These are phyloP conservation scores for Sporothrix globosa DNA, from an alignment of 2,329 filamentous ascomycete genomes.

Conservation along the genomic window DNA sequence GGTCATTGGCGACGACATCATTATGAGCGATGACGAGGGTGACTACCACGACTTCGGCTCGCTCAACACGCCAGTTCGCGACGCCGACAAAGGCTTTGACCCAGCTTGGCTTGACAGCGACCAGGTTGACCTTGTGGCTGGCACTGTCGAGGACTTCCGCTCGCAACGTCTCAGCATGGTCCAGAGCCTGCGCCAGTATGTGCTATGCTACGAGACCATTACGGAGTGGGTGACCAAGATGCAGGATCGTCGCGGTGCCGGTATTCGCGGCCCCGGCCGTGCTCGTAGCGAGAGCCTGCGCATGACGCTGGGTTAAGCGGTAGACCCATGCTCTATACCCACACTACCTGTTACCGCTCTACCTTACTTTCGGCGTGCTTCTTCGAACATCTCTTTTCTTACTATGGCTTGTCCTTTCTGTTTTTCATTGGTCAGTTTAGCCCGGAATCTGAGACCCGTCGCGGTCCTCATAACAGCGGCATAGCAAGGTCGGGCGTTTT, in stretches of 20 bases:
- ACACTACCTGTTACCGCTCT: no score
- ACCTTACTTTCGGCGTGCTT: not conserved
- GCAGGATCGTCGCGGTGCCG: constrained; percentile 44
- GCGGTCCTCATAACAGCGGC: not conserved
- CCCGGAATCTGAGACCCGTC: not conserved
- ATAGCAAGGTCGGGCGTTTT: constrained; percentile 13
- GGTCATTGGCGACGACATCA: constrained; percentile 20
- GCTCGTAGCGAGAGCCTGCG: constrained; percentile 35
- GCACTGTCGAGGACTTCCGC: constrained; percentile 89
- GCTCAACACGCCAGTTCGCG: no score
- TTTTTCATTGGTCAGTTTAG: not conserved
- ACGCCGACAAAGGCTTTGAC: constrained; percentile 43
- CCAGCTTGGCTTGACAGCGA: constrained; percentile 71
- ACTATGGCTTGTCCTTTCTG: not conserved
- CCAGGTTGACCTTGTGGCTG: constrained; percentile 76
- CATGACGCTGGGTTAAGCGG: constrained; percentile 14
- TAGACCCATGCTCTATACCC: not conserved
- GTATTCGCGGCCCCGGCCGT: constrained; percentile 24
- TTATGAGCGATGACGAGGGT: constrained; percentile 27
- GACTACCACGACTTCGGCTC: not conserved
- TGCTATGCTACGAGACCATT: constrained; percentile 94
- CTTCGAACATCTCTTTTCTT: no score
- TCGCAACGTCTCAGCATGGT: constrained; percentile 93
- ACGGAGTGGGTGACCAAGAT: constrained; percentile 76
- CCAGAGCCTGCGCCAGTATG: constrained; percentile 88